Percentiles rank a stretch among this genome's conserved stretches.
Conservation (phyloP, 768 basidiomycete species). For the Calocybe gangraenosa region DNA sequence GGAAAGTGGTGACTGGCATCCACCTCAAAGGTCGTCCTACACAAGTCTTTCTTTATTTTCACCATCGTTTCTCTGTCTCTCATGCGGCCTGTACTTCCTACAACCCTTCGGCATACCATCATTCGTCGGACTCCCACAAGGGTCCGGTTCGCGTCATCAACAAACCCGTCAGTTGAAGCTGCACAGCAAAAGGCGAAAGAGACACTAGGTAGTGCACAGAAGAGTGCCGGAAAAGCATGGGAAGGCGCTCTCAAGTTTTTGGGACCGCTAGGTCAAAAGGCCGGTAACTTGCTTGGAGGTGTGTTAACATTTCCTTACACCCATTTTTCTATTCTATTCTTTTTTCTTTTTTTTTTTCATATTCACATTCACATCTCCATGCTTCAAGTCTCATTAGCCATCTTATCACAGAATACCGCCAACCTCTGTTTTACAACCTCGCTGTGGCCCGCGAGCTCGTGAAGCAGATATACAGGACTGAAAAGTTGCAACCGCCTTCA, state of each 20-base stretch:
- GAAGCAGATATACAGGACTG: constrained; percentile 71
- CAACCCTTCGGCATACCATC: constrained; percentile 26
- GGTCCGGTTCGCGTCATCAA: constrained; percentile 36
- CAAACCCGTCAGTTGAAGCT: constrained; percentile 36
- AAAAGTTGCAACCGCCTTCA: constrained; percentile 70
- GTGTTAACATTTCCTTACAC: constrained; percentile 11
- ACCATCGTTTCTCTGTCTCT: too few species aligned
- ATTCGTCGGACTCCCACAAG: constrained; percentile 15
- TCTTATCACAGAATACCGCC: constrained; percentile 54
- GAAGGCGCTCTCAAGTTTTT: constrained; percentile 43
- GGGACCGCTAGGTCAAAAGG: constrained; percentile 46
- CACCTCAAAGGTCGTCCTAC: constrained; percentile 1
- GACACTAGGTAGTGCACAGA: constrained; percentile 52
- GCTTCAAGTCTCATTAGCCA: neutral
- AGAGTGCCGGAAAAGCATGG: constrained; percentile 50
- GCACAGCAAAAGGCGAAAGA: constrained; percentile 73
- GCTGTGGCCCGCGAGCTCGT: constrained; percentile 69
- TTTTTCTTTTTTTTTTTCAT: constrained; percentile 10
- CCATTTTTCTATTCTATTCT: constrained; percentile 2
- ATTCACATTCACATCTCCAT: constrained; percentile 17
- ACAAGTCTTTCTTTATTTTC: constrained; percentile 5
- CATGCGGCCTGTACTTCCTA: constrained; percentile 24
- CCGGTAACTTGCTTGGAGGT: constrained; percentile 53
- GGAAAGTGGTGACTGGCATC: constrained; percentile 11
- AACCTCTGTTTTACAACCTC: constrained; percentile 77